These are phyloP conservation scores for Mortierella antarctica DNA, from an alignment of 192 early-diverging fungal genomes.

Conservation along the genomic window DNA sequence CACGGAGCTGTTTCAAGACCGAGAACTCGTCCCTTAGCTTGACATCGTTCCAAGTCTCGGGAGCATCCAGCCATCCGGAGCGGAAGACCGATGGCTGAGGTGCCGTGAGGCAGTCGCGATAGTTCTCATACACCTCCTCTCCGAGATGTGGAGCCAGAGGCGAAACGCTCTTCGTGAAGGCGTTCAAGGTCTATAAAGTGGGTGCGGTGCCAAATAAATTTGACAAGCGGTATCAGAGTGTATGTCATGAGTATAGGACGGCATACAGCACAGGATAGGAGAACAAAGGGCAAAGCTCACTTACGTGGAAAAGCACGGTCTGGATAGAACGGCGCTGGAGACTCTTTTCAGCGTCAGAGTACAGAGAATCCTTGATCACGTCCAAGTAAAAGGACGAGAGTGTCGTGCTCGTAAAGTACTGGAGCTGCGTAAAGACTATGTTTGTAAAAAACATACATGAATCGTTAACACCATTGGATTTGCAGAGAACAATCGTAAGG, in stretches of 20 bases:
- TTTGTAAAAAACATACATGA: no score
- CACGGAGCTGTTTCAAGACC: conserved; percentile 32
- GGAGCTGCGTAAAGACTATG: conserved; percentile 44
- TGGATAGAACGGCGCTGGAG: conserved; percentile 68
- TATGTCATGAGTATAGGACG: neutral
- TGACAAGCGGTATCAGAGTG: neutral
- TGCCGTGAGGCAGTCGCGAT: conserved; percentile 16
- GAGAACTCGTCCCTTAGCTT: conserved; percentile 22
- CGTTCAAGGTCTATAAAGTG: conserved; percentile 59
- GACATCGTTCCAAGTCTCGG: conserved; percentile 21
- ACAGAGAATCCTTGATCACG: conserved; percentile 81
- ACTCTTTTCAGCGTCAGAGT: conserved; percentile 60
- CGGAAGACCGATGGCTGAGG: conserved; percentile 30
- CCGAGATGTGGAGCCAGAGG: conserved; percentile 46
- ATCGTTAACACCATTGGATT: conserved; percentile 52
- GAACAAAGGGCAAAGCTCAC: neutral
- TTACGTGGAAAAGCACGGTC: conserved; percentile 70
- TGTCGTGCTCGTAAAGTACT: conserved; percentile 71
- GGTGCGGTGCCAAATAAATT: neutral
- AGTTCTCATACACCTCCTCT: conserved; percentile 48
- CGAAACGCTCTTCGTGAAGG: conserved; percentile 60
- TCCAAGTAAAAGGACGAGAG: conserved; percentile 86
- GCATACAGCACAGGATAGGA: neutral
- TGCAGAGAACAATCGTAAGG: neutral
- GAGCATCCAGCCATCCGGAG: conserved; percentile 18